Percentiles rank a stretch among this genome's conserved stretches.
Evolutionary conservation across 768 basidiomycete species (phyloP).

Genomic region (Tulasnella sp.): DNA sequence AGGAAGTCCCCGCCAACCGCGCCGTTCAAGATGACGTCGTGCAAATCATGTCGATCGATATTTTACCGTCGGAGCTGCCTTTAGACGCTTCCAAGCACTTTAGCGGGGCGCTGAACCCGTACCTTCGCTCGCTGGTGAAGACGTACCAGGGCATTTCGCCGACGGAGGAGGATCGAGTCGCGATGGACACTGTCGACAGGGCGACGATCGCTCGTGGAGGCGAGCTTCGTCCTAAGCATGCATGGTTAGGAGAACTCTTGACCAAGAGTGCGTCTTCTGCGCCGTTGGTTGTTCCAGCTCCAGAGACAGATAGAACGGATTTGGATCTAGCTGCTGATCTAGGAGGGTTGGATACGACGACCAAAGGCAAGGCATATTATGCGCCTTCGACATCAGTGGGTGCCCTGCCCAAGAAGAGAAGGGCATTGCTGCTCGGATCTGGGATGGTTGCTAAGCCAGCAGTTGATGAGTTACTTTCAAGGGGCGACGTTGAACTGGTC

Average conservation of each 20-base stretch:
- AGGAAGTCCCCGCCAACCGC: not conserved
- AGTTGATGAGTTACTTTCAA: slow-evolving; percentile 59
- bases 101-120: slow-evolving; percentile 55
- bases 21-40: slow-evolving; percentile 33
- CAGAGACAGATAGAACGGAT: slow-evolving; percentile 8
- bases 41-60: slow-evolving; percentile 82
- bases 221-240: slow-evolving; percentile 43
- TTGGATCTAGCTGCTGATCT: slow-evolving; percentile 6
- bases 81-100: slow-evolving; percentile 75
- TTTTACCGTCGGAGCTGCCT: slow-evolving; percentile 78
- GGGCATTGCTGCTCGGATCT: slow-evolving; percentile 73
- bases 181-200: slow-evolving; percentile 43
- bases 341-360: slow-evolving; percentile 7
- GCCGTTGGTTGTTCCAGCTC: not conserved
- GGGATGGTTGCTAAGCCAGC: slow-evolving; percentile 96
- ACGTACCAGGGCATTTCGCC: slow-evolving; percentile 31
- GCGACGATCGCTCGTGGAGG: slow-evolving; percentile 68
- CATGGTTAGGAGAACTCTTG: slow-evolving; percentile 52
- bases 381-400: not conserved
- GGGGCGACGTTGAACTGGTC: slow-evolving; percentile 56
- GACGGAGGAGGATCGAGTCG: slow-evolving; percentile 28
- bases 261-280: slow-evolving; percentile 25
- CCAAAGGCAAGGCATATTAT: not conserved
- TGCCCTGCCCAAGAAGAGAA: slow-evolving; percentile 37
- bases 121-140: slow-evolving; percentile 51